Evolutionary conservation across 192 early-diverging fungal species (phyloP).

Genomic region (Chytriomyces sp.): DNA sequence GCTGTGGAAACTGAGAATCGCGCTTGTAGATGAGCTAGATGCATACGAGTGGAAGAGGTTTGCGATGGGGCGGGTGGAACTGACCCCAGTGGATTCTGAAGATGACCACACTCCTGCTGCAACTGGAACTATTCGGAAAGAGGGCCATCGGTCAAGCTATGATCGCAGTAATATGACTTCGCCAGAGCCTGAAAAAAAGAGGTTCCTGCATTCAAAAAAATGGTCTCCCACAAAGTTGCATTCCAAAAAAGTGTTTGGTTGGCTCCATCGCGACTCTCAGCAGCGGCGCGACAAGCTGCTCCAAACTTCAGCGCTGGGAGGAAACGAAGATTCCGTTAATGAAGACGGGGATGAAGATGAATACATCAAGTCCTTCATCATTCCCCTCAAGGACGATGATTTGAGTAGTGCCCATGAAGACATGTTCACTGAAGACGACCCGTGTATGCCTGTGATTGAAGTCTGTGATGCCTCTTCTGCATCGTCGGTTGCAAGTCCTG

Average conservation of each 20-base stretch:
- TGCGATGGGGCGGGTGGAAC: neutral
- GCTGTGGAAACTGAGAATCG: slow-evolving; percentile 14
- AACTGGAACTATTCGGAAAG: neutral
- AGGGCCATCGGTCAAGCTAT: neutral
- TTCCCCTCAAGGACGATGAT: slow-evolving; percentile 26
- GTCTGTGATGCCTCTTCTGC: neutral
- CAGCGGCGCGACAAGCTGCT: neutral
- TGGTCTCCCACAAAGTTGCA: neutral
- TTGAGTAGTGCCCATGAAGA: neutral
- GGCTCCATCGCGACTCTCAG: neutral
- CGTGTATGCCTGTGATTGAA: neutral
- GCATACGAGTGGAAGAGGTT: neutral
- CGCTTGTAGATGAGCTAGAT: slow-evolving; percentile 18
- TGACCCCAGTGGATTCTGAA: no score
- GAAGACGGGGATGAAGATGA: slow-evolving; percentile 12
- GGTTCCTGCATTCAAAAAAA: neutral
- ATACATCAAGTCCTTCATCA: slow-evolving; percentile 23
- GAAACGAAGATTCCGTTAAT: neutral
- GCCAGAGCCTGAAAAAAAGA: neutral
- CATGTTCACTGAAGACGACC: neutral
- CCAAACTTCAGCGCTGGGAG: neutral
- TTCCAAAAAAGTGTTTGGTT: slow-evolving; percentile 18
- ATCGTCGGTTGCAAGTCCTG: neutral
- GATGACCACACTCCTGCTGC: no score
- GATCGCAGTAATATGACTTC: neutral